Conservation (phyloP, 495 filamentous ascomycete genomes). For the Podospora pseudopauciseta region DNA sequence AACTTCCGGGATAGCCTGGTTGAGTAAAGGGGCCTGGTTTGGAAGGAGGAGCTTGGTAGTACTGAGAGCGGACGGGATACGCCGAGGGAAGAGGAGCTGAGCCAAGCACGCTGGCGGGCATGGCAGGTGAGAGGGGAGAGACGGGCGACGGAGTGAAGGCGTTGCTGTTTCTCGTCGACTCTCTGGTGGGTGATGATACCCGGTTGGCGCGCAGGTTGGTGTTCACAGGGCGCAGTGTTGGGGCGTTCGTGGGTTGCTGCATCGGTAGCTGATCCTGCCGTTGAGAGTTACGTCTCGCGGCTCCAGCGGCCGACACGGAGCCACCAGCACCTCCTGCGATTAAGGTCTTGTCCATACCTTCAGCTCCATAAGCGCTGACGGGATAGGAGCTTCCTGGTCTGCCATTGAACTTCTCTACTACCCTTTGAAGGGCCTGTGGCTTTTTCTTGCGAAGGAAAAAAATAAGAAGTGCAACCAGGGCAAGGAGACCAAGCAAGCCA, state of each 20-base stretch:
- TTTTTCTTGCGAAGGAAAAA: conserved; percentile 12
- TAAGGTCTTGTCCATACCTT: conserved; percentile 16
- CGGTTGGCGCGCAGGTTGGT: neutral
- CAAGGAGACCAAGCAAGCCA: conserved; percentile 12
- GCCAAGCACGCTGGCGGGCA: neutral
- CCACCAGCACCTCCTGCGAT: conserved; percentile 4
- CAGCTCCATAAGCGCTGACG: neutral
- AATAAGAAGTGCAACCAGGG: conserved; percentile 15
- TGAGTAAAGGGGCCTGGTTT: neutral
- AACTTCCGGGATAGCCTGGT: neutral
- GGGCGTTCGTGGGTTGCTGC: conserved; percentile 4
- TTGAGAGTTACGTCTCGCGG: neutral
- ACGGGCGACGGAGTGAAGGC: conserved; percentile 15
- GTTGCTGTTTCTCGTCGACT: conserved; percentile 8
- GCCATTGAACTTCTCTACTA: conserved; percentile 8
- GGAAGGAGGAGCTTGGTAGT: neutral
- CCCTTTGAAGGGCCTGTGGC: conserved; percentile 9
- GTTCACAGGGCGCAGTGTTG: neutral
- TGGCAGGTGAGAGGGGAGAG: conserved; percentile 15
- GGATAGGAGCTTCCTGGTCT: neutral
- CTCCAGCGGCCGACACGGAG: neutral
- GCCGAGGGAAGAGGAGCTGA: neutral
- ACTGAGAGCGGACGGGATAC: neutral
- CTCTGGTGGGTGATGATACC: conserved; percentile 9
- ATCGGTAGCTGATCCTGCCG: conserved; percentile 10